phyloP scores from a whole-genome alignment of 148 eudicot species.

The Rhododendron williamsianum region DNA sequence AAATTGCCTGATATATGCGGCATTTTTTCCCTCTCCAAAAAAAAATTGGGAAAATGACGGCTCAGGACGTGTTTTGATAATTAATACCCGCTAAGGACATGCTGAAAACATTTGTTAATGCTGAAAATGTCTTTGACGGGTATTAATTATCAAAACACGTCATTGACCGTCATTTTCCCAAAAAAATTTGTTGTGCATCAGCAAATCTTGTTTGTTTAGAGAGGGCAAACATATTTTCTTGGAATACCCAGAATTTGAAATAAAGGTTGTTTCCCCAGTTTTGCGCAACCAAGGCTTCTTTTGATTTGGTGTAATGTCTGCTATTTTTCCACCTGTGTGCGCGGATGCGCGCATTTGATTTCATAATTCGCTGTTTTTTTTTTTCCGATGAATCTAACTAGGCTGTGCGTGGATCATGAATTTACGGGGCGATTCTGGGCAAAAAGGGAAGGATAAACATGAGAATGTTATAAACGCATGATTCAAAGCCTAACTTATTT shows the following conservation, averaged over 20 bases:
- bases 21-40: slow-evolving; percentile 51
- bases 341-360: neutral
- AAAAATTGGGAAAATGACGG: no score
- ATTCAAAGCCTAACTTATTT: no score
- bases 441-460: no score
- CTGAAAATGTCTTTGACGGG: no score
- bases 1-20: slow-evolving; percentile 55
- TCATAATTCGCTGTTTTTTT: neutral
- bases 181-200: slow-evolving; percentile 23
- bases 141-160: no score
- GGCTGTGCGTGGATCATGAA: neutral
- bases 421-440: neutral
- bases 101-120: no score
- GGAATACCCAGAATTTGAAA: neutral
- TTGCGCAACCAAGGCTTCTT: neutral
- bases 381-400: neutral
- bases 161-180: no score
- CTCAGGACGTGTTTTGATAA: no score
- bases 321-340: neutral
- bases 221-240: neutral
- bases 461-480: no score
- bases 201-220: neutral
- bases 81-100: no score
- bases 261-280: neutral
- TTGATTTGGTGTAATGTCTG: no score